Conservation (phyloP, 441 rosid species). For the Euphorbia corollata region DNA sequence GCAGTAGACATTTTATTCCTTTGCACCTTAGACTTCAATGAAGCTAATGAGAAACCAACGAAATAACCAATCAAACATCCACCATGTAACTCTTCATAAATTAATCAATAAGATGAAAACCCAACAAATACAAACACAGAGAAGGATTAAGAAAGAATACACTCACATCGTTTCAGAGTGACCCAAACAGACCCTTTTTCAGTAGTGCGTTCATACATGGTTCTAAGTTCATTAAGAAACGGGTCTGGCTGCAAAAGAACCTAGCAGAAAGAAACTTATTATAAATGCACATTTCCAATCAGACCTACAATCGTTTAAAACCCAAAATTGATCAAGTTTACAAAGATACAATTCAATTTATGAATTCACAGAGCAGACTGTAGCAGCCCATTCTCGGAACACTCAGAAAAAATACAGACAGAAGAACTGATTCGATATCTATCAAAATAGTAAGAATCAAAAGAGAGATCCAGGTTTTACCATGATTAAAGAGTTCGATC, state of each 20-base stretch:
- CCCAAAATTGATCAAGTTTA: background rate
- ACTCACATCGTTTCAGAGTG: conserved; percentile 72
- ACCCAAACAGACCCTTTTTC: conserved; percentile 89
- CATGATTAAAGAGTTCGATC: background rate
- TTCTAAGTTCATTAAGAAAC: conserved; percentile 75
- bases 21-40: conserved; percentile 69
- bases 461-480: conserved; percentile 3
- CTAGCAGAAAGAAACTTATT: conserved; percentile 23
- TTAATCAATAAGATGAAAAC: no score
- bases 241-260: conserved; percentile 73
- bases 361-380: background rate
- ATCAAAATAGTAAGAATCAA: background rate
- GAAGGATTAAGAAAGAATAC: background rate
- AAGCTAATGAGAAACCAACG: conserved; percentile 33
- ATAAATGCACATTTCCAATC: background rate
- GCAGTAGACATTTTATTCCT: conserved; percentile 55
- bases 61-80: background rate
- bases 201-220: conserved; percentile 72
- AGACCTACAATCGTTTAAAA: background rate
- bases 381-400: background rate
- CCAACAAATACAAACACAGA: background rate
- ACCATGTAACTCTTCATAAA: background rate
- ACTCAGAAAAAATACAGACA: background rate
- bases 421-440: background rate
- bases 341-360: background rate